These are phyloP conservation scores for Boletus pseudopeckii DNA, from an alignment of 768 basidiomycete species.

Conservation along the genomic window DNA sequence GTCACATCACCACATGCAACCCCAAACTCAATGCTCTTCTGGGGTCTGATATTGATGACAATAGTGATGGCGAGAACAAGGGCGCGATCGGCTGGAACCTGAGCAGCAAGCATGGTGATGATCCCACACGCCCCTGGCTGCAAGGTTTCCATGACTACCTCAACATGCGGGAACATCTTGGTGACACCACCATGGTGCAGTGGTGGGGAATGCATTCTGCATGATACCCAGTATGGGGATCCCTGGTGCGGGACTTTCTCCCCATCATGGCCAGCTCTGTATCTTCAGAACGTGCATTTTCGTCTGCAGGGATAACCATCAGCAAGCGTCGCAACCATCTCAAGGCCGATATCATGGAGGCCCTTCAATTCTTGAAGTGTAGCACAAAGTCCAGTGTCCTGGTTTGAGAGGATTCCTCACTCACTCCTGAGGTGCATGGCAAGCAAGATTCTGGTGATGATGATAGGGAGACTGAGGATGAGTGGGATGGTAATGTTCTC, in stretches of 20 bases:
- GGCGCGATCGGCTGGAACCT: neutral
- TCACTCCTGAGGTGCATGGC: neutral
- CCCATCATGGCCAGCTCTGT: constrained; percentile 7
- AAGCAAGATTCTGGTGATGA: neutral
- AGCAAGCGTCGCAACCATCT: constrained; percentile 2
- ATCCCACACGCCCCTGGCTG: neutral
- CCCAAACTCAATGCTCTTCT: neutral
- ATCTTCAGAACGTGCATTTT: neutral
- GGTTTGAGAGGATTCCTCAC: neutral
- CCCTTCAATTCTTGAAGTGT: constrained; percentile 2
- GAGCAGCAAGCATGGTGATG: neutral
- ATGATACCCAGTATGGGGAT: constrained; percentile 1
- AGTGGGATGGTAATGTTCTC: neutral
- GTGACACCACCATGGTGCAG: neutral
- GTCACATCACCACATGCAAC: constrained; percentile 1
- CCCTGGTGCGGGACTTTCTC: neutral
- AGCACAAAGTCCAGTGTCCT: neutral
- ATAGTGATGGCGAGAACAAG: neutral
- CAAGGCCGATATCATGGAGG: constrained; percentile 1
- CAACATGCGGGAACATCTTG: neutral
- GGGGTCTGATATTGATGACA: neutral
- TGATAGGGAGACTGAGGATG: neutral
- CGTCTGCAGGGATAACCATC: constrained; percentile 5
- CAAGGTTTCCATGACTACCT: constrained; percentile 11
- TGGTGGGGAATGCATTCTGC: constrained; percentile 1